A percentile compares a stretch with the other conserved stretches of the same genome.
These are phyloP conservation scores for Adiantum capillusveneris DNA, from an alignment of 75 land plant species.

Conservation along the genomic window DNA sequence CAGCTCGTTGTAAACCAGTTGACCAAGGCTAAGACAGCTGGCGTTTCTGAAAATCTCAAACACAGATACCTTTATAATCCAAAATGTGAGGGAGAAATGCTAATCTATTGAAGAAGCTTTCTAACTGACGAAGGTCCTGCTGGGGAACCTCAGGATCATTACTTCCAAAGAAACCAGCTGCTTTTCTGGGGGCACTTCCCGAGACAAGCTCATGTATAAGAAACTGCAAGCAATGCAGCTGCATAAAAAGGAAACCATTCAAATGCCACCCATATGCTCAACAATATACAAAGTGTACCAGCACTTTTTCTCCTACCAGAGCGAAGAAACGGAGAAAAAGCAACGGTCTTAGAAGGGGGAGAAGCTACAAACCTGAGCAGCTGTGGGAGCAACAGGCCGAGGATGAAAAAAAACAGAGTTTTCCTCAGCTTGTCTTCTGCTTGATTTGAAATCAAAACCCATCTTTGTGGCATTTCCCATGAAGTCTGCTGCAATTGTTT, in stretches of 20 bases:
- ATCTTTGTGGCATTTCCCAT: slow-evolving; percentile 76
- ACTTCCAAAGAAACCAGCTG: slow-evolving; percentile 84
- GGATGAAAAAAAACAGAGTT: slow-evolving; percentile 55
- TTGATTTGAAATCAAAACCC: slow-evolving; percentile 40
- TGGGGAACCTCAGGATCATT: slow-evolving; percentile 69
- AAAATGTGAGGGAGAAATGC: slow-evolving; percentile 84
- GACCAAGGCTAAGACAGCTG: neutral
- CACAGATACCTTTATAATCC: slow-evolving; percentile 68
- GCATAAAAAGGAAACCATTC: slow-evolving; percentile 7
- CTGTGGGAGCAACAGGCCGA: slow-evolving; percentile 91
- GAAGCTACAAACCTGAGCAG: slow-evolving; percentile 66
- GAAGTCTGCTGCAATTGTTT: slow-evolving; percentile 96
- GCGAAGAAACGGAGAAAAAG: neutral
- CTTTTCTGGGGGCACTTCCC: slow-evolving; percentile 82
- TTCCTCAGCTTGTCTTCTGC: slow-evolving; percentile 55
- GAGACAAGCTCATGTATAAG: slow-evolving; percentile 93
- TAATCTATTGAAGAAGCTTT: slow-evolving; percentile 83
- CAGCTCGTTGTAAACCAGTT: neutral
- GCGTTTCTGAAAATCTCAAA: too few species aligned
- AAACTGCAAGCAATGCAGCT: slow-evolving; percentile 98
- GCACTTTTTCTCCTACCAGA: too few species aligned
- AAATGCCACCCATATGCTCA: neutral
- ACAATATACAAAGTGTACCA: neutral
- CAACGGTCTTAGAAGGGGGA: neutral
- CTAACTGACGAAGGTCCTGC: slow-evolving; percentile 68